A percentile compares a stretch with the other conserved stretches of the same genome.
These are phyloP conservation scores for Marsdenia floribunda DNA, from an alignment of 257 asterid species.

Conservation along the genomic window DNA sequence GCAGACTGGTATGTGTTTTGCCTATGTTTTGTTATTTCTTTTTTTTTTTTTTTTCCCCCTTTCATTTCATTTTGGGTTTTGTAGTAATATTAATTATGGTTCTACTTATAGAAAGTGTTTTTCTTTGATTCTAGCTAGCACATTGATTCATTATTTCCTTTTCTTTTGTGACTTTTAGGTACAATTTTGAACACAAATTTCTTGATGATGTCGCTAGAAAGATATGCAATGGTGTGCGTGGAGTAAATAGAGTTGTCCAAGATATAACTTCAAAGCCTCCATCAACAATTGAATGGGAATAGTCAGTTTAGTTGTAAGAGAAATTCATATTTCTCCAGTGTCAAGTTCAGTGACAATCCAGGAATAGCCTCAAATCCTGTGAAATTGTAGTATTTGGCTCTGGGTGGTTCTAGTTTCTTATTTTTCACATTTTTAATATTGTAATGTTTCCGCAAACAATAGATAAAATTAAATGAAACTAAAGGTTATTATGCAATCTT, in stretches of 20 bases:
- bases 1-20: conserved; percentile 73
- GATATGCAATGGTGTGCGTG: conserved; percentile 89
- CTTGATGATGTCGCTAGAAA: conserved; percentile 70
- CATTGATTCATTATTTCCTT: not conserved
- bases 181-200: conserved; percentile 79
- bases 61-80: not conserved
- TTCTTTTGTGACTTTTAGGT: conserved; percentile 45
- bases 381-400: conserved; percentile 1
- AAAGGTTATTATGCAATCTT: not conserved
- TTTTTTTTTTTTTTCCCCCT: not conserved
- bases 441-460: not conserved
- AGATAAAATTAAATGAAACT: not conserved
- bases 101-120: not conserved
- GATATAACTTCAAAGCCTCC: conserved; percentile 99
- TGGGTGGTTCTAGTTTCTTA: not conserved
- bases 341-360: not conserved
- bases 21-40: not conserved
- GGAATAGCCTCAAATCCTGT: not conserved
- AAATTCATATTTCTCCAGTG: not conserved
- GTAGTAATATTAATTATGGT: not conserved
- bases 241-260: conserved; percentile 93
- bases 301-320: conserved; percentile 2
- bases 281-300: conserved; percentile 98
- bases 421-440: not conserved
- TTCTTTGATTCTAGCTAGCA: not conserved